These are phyloP conservation scores for Candida pseudoviswanathii DNA, from an alignment of 1,139 yeast species.

Conservation along the genomic window DNA sequence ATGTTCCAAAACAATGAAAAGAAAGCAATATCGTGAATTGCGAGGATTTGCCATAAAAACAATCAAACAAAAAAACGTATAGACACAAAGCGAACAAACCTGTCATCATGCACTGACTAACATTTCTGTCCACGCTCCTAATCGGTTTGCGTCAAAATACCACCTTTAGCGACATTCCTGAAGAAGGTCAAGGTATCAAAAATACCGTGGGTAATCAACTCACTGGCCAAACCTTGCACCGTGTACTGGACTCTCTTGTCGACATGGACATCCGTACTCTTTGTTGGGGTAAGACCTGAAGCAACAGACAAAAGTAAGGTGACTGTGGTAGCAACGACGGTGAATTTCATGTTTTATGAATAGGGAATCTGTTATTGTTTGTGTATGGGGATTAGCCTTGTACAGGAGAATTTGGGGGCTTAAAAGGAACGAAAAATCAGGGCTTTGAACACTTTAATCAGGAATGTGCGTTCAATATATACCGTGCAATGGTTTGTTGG, in stretches of 20 bases:
- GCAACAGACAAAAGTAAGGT: neutral
- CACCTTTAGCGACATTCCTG: neutral
- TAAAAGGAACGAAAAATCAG: no score
- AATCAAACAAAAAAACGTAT: neutral
- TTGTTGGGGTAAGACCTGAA: neutral
- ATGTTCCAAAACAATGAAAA: neutral
- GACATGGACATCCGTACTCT: neutral
- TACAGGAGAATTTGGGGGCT: no score
- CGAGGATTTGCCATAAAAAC: neutral
- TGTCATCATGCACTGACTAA: no score
- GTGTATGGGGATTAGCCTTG: no score
- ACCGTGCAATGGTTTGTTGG: no score
- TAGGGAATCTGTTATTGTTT: no score
- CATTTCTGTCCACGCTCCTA: neutral
- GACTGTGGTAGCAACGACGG: neutral
- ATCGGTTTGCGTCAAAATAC: constrained; percentile 6
- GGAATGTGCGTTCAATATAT: no score
- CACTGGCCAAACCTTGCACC: constrained; percentile 1
- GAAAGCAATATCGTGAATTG: neutral
- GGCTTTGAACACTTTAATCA: no score
- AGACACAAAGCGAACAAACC: neutral
- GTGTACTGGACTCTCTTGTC: constrained; percentile 3
- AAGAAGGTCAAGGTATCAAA: neutral
- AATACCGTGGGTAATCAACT: neutral
- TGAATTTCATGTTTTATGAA: constrained; percentile 1